Conservation (phyloP, 2,329 filamentous ascomycete species). For the Amauroascus verrucosus region DNA sequence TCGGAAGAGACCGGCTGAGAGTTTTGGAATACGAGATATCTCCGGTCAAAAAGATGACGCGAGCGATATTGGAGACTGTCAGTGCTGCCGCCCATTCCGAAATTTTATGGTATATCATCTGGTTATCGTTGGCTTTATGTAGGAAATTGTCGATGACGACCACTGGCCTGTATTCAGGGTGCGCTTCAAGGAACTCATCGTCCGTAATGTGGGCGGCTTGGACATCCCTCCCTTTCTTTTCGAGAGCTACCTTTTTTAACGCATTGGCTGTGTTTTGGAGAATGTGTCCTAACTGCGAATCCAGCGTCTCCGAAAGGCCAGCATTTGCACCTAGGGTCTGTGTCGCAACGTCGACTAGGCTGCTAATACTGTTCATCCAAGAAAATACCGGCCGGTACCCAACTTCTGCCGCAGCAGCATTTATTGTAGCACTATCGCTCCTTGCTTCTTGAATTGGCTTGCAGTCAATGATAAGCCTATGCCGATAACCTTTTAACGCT, state of each 20-base stretch:
- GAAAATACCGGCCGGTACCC: conserved; percentile 91
- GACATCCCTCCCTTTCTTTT: conserved; percentile 59
- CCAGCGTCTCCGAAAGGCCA: conserved; percentile 85
- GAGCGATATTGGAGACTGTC: conserved; percentile 78
- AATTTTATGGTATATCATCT: conserved; percentile 62
- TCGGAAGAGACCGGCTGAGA: conserved; percentile 74
- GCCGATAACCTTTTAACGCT: conserved; percentile 61
- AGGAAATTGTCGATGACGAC: conserved; percentile 89
- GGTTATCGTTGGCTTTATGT: conserved; percentile 60
- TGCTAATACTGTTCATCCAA: conserved; percentile 91
- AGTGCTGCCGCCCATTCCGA: conserved; percentile 83
- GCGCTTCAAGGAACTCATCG: conserved; percentile 81
- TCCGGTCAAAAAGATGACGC: conserved; percentile 87
- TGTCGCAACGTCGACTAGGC: conserved; percentile 80
- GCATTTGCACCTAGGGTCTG: conserved; percentile 92
- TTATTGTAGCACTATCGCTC: conserved; percentile 77
- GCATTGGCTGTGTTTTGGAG: conserved; percentile 72
- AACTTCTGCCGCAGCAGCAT: conserved; percentile 67
- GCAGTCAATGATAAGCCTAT: conserved; percentile 82
- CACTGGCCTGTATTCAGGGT: conserved; percentile 71
- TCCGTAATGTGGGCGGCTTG: conserved; percentile 62
- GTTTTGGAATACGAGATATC: conserved; percentile 84
- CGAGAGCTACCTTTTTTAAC: conserved; percentile 65
- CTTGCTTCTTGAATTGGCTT: conserved; percentile 85
- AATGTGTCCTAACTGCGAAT: conserved; percentile 81